phyloP scores from a whole-genome alignment of 805 yeast species.

The Ogataea nakhonphanomensis region DNA sequence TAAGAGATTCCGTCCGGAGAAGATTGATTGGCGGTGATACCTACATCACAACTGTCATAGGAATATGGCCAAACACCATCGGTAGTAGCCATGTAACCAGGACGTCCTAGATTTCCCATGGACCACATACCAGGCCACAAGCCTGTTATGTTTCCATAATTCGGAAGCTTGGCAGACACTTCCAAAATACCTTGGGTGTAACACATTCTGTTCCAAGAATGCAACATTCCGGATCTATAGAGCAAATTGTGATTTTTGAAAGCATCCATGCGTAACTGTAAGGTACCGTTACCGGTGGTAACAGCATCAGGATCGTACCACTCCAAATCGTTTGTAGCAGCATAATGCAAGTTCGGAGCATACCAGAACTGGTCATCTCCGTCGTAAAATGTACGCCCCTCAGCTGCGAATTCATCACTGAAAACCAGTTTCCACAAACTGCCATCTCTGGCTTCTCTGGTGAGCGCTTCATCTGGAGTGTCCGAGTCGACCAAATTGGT shows the following conservation, averaged over 20 bases:
- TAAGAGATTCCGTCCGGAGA: constrained; percentile 85
- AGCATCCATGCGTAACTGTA: constrained; percentile 73
- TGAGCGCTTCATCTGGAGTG: constrained; percentile 49
- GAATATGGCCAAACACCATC: constrained; percentile 97
- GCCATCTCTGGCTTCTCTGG: constrained; percentile 57
- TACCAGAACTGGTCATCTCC: constrained; percentile 93
- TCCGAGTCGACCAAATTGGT: constrained; percentile 65
- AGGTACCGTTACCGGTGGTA: constrained; percentile 69
- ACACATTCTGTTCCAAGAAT: constrained; percentile 89
- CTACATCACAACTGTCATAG: constrained; percentile 85
- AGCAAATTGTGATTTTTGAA: constrained; percentile 70
- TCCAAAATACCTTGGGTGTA: constrained; percentile 82
- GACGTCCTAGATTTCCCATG: constrained; percentile 88
- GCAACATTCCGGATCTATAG: constrained; percentile 90
- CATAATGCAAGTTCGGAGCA: constrained; percentile 80
- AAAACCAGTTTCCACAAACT: constrained; percentile 73
- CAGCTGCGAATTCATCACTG: constrained; percentile 86
- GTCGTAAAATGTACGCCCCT: constrained; percentile 84
- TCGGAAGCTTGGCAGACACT: constrained; percentile 74
- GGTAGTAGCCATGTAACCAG: constrained; percentile 82
- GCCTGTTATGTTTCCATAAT: constrained; percentile 73
- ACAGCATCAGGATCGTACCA: constrained; percentile 95
- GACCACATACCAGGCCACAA: constrained; percentile 98
- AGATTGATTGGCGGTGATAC: constrained; percentile 91
- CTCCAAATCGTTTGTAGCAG: constrained; percentile 84